Evolutionary conservation across 768 basidiomycete genomes (phyloP).

Genomic region (Asterophora parasitica): DNA sequence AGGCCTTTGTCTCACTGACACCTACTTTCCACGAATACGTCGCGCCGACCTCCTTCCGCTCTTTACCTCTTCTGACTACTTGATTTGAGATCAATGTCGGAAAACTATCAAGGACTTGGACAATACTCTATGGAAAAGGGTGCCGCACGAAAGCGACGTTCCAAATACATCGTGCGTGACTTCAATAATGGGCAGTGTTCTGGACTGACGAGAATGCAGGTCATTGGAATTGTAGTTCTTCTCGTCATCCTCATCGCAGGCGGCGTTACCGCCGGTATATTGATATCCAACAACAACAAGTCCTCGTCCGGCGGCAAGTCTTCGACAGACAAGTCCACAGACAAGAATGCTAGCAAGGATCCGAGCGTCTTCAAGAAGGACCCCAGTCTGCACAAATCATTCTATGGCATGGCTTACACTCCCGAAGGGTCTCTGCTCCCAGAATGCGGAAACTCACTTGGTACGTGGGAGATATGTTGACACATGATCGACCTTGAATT

Average conservation of each 20-base stretch:
- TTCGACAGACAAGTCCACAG: neutral
- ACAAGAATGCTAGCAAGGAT: slow-evolving; percentile 37
- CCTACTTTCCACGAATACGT: neutral
- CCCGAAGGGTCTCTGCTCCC: slow-evolving; percentile 66
- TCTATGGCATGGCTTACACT: slow-evolving; percentile 88
- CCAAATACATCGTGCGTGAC: slow-evolving; percentile 54
- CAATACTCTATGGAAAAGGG: slow-evolving; percentile 26
- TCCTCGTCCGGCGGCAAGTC: slow-evolving; percentile 14
- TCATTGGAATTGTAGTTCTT: slow-evolving; percentile 43
- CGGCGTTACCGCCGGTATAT: slow-evolving; percentile 62
- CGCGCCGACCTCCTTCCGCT: neutral
- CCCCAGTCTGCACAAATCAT: slow-evolving; percentile 56
- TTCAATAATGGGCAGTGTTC: neutral
- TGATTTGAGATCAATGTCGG: slow-evolving; percentile 2
- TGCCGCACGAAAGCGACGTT: slow-evolving; percentile 28
- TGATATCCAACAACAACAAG: slow-evolving; percentile 51
- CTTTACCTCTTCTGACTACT: neutral
- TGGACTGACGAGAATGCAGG: slow-evolving; percentile 29
- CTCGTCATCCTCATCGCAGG: slow-evolving; percentile 46
- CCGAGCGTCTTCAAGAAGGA: slow-evolving; percentile 73
- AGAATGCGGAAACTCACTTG: slow-evolving; percentile 53
- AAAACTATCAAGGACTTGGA: neutral
- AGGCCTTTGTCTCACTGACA: slow-evolving; percentile 4
- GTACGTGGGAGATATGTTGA: slow-evolving; percentile 20
- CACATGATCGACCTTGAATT: neutral